phyloP scores from a whole-genome alignment of 1,284 basidiomycete species.

The Phlebopus sp. region DNA sequence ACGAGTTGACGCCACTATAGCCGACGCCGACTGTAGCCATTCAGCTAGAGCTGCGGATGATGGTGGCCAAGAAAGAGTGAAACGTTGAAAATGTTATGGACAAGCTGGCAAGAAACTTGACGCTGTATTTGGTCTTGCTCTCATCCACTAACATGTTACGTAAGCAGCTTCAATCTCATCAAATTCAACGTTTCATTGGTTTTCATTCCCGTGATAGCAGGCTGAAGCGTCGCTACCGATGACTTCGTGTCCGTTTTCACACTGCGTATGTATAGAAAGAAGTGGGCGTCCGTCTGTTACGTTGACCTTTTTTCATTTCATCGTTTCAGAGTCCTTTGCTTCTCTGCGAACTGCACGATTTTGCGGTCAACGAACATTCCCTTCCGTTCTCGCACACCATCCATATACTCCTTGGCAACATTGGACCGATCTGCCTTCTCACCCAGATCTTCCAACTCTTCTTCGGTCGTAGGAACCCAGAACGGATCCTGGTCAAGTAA shows the following conservation, averaged over 20 bases:
- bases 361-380: constrained; percentile 95
- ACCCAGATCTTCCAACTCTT: constrained; percentile 96
- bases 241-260: constrained; percentile 9
- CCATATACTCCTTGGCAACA: constrained; percentile 94
- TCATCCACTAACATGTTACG: constrained; percentile 16
- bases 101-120: constrained; percentile 11
- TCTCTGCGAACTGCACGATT: constrained; percentile 92
- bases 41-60: constrained; percentile 1
- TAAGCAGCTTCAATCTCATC: constrained; percentile 17
- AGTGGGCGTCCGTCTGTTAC: too few relatives aligned
- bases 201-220: constrained; percentile 2
- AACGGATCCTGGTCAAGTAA: constrained; percentile 93
- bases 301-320: constrained; percentile 30
- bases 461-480: constrained; percentile 98
- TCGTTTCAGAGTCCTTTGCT: constrained; percentile 93
- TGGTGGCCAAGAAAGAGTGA: constrained; percentile 3
- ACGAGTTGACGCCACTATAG: constrained; percentile 18
- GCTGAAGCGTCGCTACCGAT: constrained; percentile 15
- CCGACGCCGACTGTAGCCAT: constrained; percentile 29
- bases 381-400: constrained; percentile 86
- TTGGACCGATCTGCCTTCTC: constrained; percentile 94
- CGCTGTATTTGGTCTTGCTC: constrained; percentile 15
- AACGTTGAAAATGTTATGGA: constrained; percentile 13
- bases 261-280: too few relatives aligned
- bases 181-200: neutral